Conservation (phyloP, 768 basidiomycete species). For the Rhodotorula toruloides region DNA sequence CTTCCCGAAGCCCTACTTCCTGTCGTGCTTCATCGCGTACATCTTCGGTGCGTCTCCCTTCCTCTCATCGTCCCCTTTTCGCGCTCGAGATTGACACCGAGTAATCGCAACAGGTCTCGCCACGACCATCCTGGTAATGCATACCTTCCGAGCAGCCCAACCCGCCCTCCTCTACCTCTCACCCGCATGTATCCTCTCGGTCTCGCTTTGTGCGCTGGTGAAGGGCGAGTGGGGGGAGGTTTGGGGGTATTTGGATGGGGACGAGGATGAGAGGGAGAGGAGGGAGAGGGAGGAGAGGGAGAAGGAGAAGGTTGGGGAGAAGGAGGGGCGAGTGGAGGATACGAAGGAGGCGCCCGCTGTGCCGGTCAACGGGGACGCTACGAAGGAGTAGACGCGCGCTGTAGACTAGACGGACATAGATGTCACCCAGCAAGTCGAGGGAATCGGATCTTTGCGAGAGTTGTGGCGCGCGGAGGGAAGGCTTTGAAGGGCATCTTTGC, state of each 20-base stretch:
- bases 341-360: not conserved
- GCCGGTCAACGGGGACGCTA: too few relatives aligned
- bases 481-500: too few relatives aligned
- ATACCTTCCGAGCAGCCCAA: constrained; percentile 67
- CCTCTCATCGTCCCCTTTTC: not conserved
- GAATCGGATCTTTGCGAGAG: too few relatives aligned
- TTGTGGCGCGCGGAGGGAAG: too few relatives aligned
- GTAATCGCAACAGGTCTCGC: constrained; percentile 51
- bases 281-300: not conserved
- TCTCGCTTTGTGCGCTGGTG: constrained; percentile 56
- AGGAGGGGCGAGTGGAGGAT: constrained; percentile 4
- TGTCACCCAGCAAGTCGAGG: too few relatives aligned
- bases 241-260: constrained; percentile 30
- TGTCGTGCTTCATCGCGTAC: constrained; percentile 64
- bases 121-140: constrained; percentile 80
- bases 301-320: constrained; percentile 7
- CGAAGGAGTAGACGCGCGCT: too few relatives aligned
- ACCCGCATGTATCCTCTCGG: constrained; percentile 70
- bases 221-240: constrained; percentile 64
- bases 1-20: constrained; percentile 74
- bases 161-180: constrained; percentile 83
- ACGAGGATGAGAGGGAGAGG: constrained; percentile 9
- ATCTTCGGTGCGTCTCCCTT: constrained; percentile 33
- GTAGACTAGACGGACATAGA: too few relatives aligned
- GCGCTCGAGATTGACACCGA: not conserved